Conservation (phyloP, 2,329 filamentous ascomycete species). For the Ophiostoma himal-ulmi region DNA sequence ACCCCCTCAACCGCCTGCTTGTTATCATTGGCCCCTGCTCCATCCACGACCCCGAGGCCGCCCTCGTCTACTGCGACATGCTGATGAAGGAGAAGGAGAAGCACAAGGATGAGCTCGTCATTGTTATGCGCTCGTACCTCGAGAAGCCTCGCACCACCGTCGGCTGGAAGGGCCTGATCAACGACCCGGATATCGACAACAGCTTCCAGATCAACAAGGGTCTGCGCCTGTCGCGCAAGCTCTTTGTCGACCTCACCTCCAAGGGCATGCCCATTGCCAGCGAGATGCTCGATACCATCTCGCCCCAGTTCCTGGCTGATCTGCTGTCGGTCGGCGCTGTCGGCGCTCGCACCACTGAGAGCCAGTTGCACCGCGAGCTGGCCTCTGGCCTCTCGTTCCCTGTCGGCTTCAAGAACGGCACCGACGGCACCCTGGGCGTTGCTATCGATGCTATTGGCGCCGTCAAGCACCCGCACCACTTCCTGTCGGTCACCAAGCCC, state of each 20-base stretch:
- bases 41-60: conserved; percentile 88
- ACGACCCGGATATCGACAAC: conserved; percentile 97
- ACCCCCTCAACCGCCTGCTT: conserved; percentile 54
- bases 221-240: conserved; percentile 73
- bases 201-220: conserved; percentile 99
- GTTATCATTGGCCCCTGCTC: conserved; percentile 93
- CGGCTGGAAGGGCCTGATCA: conserved; percentile 98
- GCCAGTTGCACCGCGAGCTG: conserved; percentile 89
- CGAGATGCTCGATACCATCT: conserved; percentile 98
- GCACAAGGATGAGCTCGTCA: conserved; percentile 80
- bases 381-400: conserved; percentile 94
- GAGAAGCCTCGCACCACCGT: conserved; percentile 98
- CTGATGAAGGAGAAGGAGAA: conserved; percentile 78
- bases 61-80: conserved; percentile 86
- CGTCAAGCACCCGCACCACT: conserved; percentile 87
- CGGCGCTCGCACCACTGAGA: conserved; percentile 94
- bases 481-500: conserved; percentile 94
- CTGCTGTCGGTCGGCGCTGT: conserved; percentile 86
- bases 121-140: conserved; percentile 96
- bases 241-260: conserved; percentile 87
- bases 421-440: conserved; percentile 81
- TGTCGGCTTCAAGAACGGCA: conserved; percentile 99
- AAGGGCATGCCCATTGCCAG: conserved; percentile 94
- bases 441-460: conserved; percentile 94
- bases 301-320: conserved; percentile 92